These are phyloP conservation scores for Verticillium nubilum DNA, from an alignment of 2,329 filamentous ascomycete species.

Conservation along the genomic window DNA sequence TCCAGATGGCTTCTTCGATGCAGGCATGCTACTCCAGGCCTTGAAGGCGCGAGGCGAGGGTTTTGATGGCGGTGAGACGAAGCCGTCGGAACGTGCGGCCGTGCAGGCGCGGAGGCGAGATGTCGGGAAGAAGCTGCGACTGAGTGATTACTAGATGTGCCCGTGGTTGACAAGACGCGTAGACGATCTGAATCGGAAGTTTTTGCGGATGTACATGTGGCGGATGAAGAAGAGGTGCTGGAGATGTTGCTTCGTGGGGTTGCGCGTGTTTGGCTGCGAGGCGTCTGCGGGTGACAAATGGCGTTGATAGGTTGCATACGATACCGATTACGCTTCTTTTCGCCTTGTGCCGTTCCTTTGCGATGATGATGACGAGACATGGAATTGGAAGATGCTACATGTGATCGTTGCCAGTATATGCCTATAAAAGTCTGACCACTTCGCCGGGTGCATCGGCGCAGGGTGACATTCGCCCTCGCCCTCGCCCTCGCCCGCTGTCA, in stretches of 20 bases:
- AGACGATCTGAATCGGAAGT: background rate
- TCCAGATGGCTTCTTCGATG: conserved; percentile 96
- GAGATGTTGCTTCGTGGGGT: background rate
- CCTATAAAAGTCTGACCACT: no score
- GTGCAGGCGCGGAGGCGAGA: conserved; percentile 56
- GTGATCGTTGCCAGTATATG: no score
- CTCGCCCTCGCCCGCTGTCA: no score
- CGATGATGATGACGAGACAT: no score
- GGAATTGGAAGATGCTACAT: no score
- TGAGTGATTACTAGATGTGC: conserved; percentile 57
- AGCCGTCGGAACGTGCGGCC: conserved; percentile 53
- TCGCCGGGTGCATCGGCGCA: no score
- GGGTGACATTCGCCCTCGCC: no score
- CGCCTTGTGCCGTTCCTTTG: no score
- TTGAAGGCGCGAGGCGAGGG: conserved; percentile 66
- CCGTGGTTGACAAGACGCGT: background rate
- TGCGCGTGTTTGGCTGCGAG: background rate
- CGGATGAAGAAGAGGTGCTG: background rate
- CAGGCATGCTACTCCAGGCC: conserved; percentile 87
- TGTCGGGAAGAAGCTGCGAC: conserved; percentile 67
- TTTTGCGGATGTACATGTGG: no score
- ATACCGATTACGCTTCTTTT: background rate
- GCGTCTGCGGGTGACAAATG: background rate
- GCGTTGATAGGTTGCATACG: background rate
- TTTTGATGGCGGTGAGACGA: conserved; percentile 41